Conservation (phyloP, 1,284 basidiomycete species). For the Crepidotus sp. region DNA sequence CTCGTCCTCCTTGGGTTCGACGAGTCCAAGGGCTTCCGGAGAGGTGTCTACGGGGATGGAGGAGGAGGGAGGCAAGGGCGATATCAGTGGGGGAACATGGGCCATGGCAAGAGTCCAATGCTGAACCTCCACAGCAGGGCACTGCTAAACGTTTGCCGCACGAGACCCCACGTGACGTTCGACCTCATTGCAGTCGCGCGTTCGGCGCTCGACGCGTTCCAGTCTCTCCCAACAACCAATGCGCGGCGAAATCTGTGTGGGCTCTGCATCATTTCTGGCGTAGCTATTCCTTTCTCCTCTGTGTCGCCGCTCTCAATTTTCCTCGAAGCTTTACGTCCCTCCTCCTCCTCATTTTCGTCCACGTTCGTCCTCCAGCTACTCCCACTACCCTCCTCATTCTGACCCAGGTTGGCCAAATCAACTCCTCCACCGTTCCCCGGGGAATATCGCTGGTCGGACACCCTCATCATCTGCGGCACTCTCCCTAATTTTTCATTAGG, state of each 20-base stretch:
- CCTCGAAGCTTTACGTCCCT: constrained; percentile 48
- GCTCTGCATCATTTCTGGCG: constrained; percentile 60
- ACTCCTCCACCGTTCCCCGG: constrained; percentile 60
- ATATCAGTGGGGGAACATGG: constrained; percentile 6
- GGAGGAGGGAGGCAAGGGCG: constrained; percentile 10
- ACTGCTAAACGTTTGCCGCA: too few relatives aligned
- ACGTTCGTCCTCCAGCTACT: constrained; percentile 40
- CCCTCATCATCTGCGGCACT: neutral
- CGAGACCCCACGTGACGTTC: too few relatives aligned
- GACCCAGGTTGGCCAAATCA: constrained; percentile 69
- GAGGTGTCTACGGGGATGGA: constrained; percentile 20
- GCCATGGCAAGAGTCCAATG: constrained; percentile 6
- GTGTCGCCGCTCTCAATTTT: constrained; percentile 21
- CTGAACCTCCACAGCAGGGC: neutral
- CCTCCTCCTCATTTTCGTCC: constrained; percentile 68
- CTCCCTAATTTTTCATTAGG: constrained; percentile 33
- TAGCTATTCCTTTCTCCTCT: constrained; percentile 28
- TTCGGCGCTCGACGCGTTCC: constrained; percentile 18
- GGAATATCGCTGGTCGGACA: constrained; percentile 60
- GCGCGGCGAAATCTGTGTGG: constrained; percentile 67
- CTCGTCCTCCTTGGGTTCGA: constrained; percentile 23
- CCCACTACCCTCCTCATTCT: constrained; percentile 20
- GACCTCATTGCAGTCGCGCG: constrained; percentile 30
- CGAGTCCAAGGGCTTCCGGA: constrained; percentile 24
- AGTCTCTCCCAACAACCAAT: constrained; percentile 27